Conservation (phyloP, 331 rosid genomes). For the Dryas integrifolia region DNA sequence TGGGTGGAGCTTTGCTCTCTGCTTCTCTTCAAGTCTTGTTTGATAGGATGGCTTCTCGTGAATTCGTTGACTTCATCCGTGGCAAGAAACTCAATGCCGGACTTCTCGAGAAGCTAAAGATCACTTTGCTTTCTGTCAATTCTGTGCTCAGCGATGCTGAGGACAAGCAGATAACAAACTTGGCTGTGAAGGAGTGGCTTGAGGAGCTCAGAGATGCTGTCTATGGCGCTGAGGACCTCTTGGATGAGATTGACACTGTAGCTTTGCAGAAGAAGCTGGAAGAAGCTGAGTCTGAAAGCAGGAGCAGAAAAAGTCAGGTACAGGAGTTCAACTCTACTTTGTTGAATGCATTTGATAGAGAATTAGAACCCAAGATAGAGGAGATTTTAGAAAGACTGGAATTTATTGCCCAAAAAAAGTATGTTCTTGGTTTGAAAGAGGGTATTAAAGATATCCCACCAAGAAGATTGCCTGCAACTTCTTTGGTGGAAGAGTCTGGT, state of each 20-base stretch:
- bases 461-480: slow-evolving; percentile 15
- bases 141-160: slow-evolving; percentile 32
- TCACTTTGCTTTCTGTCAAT: not conserved
- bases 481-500: slow-evolving; percentile 15
- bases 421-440: slow-evolving; percentile 15
- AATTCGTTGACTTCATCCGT: not conserved
- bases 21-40: not conserved
- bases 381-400: slow-evolving; percentile 20
- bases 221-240: slow-evolving; percentile 31
- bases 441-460: not conserved
- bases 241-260: slow-evolving; percentile 1
- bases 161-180: slow-evolving; percentile 22
- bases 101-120: not conserved
- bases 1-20: not conserved
- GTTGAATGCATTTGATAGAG: not conserved
- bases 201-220: not conserved
- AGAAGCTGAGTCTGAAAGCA: slow-evolving; percentile 11
- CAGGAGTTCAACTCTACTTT: not conserved
- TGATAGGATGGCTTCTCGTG: not conserved
- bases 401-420: slow-evolving; percentile 10
- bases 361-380: not conserved
- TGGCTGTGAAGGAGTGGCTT: slow-evolving; percentile 16
- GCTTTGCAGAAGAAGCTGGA: slow-evolving; percentile 9
- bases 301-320: slow-evolving; percentile 14
- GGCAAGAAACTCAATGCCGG: not conserved